Evolutionary conservation across 805 yeast genomes (phyloP).

Genomic region (Hemisphaericaspora nanyangensis): DNA sequence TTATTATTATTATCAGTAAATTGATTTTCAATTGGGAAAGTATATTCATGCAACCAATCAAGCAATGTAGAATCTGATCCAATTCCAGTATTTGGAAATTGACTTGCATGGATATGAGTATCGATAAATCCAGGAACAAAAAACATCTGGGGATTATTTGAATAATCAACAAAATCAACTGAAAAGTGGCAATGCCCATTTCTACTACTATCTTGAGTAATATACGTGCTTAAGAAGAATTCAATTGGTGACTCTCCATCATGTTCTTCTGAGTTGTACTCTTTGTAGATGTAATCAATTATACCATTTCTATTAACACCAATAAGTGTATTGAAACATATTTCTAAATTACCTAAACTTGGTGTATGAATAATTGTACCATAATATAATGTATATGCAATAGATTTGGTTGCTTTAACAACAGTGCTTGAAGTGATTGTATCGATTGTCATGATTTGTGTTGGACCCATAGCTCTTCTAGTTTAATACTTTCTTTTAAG

Average conservation of each 20-base stretch:
- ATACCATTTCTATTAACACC: slow-evolving; percentile 61
- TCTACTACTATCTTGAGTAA: not conserved
- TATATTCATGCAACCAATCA: slow-evolving; percentile 85
- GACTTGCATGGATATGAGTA: slow-evolving; percentile 45
- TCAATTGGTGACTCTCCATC: slow-evolving; percentile 12
- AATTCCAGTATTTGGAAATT: slow-evolving; percentile 47
- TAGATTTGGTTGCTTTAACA: slow-evolving; percentile 12
- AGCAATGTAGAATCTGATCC: slow-evolving; percentile 81
- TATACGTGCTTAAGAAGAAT: slow-evolving; percentile 12
- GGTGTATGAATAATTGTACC: slow-evolving; percentile 81
- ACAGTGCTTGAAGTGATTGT: not conserved
- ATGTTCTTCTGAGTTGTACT: slow-evolving; percentile 10
- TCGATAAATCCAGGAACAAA: slow-evolving; percentile 53
- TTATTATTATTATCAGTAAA: slow-evolving; percentile 26
- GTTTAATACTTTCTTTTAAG: no score
- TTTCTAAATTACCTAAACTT: slow-evolving; percentile 49
- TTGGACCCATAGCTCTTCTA: no score
- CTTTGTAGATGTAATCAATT: slow-evolving; percentile 37
- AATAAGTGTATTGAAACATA: slow-evolving; percentile 50
- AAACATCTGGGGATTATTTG: slow-evolving; percentile 45
- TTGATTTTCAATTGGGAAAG: slow-evolving; percentile 83
- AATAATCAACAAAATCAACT: slow-evolving; percentile 25
- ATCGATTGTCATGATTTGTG: no score
- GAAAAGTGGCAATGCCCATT: not conserved
- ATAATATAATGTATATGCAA: slow-evolving; percentile 45